Evolutionary conservation across 306 rosid genomes (phyloP).

Genomic region (Rosa chinensis): DNA sequence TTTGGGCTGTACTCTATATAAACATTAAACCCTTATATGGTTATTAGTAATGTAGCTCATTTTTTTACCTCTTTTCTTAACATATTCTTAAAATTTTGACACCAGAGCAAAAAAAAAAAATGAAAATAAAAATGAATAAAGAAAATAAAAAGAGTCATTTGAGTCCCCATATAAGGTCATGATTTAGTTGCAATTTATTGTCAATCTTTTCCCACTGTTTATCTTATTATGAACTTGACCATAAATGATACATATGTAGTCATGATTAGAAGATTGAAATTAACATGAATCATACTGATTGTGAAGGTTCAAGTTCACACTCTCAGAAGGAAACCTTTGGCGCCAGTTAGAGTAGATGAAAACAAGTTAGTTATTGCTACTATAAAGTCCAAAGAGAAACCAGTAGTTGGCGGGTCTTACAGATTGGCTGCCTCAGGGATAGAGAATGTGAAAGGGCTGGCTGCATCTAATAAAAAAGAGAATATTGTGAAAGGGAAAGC

Average conservation of each 20-base stretch:
- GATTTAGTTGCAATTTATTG: background rate
- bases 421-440: constrained; percentile 38
- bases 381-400: constrained; percentile 39
- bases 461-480: constrained; percentile 45
- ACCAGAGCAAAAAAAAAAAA: background rate
- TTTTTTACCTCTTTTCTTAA: background rate
- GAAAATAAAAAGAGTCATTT: background rate
- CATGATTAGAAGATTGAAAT: constrained; percentile 16
- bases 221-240: background rate
- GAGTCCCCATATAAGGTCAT: background rate
- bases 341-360: constrained; percentile 34
- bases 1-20: background rate
- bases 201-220: background rate
- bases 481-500: constrained; percentile 34
- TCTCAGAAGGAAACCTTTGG: constrained; percentile 38
- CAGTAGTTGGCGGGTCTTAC: constrained; percentile 22
- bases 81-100: background rate
- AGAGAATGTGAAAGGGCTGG: constrained; percentile 47
- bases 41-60: background rate
- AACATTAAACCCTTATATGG: background rate
- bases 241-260: constrained; percentile 6
- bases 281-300: constrained; percentile 16
- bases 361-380: constrained; percentile 18
- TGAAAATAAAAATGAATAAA: background rate
- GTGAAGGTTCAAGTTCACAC: constrained; percentile 39